Conservation (phyloP, 106 monocot genomes). For the Platanthera guangdongensis region DNA sequence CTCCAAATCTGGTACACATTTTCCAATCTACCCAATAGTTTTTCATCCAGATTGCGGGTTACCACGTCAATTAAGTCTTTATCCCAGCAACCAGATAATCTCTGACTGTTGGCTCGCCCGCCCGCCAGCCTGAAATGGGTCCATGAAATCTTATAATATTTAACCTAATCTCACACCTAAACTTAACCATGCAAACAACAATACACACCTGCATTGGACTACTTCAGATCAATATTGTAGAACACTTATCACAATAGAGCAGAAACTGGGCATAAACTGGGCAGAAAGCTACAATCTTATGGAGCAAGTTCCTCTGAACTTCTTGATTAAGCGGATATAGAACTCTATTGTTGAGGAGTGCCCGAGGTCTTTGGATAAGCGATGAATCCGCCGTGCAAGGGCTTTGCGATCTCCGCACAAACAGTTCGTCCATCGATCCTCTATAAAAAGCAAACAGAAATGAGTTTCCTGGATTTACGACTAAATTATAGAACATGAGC, state of each 20-base stretch:
- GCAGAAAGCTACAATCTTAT: background rate
- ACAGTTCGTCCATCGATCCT: constrained; percentile 36
- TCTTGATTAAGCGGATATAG: background rate
- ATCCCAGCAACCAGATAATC: too few species aligned
- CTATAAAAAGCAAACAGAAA: constrained; percentile 12
- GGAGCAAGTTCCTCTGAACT: background rate
- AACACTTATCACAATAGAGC: background rate
- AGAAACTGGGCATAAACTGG: too few species aligned
- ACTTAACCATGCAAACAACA: background rate
- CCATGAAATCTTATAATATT: too few species aligned
- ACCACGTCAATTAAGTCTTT: too few species aligned
- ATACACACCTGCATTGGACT: background rate
- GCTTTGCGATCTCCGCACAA: constrained; percentile 44
- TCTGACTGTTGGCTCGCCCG: too few species aligned
- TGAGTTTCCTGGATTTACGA: background rate
- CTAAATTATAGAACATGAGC: too few species aligned
- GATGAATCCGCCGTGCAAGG: constrained; percentile 9
- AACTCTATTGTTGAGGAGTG: constrained; percentile 16
- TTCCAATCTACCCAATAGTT: too few species aligned
- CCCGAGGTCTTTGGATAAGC: constrained; percentile 34
- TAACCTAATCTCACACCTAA: background rate
- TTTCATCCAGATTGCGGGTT: too few species aligned
- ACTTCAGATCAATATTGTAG: background rate
- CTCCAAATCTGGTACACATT: too few species aligned
- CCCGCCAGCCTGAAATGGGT: too few species aligned